Percentiles rank a stretch among this genome's conserved stretches.
phyloP scores from a whole-genome alignment of 1,139 yeast species.

The Pichia sp. region DNA sequence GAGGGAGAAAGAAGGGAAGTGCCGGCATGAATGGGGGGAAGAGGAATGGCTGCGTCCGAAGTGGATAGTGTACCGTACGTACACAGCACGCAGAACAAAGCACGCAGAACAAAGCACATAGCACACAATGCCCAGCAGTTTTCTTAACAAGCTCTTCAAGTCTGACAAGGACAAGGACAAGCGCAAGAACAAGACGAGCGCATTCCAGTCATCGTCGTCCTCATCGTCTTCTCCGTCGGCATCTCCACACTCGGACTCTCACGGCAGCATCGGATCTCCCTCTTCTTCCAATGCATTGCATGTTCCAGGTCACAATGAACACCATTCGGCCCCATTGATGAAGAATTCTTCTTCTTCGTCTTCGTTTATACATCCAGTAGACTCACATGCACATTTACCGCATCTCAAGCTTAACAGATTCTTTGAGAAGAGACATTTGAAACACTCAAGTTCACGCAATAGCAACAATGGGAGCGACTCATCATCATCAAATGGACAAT shows the following conservation, averaged over 20 bases:
- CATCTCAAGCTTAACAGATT: constrained; percentile 14
- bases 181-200: background rate
- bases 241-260: background rate
- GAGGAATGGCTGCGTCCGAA: too few species aligned
- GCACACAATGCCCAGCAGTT: background rate
- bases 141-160: background rate
- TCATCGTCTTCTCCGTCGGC: background rate
- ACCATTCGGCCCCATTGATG: background rate
- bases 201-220: background rate
- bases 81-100: too few species aligned
- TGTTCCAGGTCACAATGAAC: background rate
- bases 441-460: constrained; percentile 5
- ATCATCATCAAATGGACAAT: background rate
- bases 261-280: background rate
- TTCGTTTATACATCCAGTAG: constrained; percentile 10
- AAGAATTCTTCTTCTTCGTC: constrained; percentile 5
- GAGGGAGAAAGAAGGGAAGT: too few species aligned
- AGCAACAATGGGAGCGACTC: too few species aligned
- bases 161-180: background rate
- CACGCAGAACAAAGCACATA: too few species aligned
- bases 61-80: too few species aligned
- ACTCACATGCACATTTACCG: constrained; percentile 11
- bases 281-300: background rate
- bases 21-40: too few species aligned
- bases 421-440: constrained; percentile 14